Evolutionary conservation across 148 eudicot species (phyloP).

Genomic region (Limonium bicolor): DNA sequence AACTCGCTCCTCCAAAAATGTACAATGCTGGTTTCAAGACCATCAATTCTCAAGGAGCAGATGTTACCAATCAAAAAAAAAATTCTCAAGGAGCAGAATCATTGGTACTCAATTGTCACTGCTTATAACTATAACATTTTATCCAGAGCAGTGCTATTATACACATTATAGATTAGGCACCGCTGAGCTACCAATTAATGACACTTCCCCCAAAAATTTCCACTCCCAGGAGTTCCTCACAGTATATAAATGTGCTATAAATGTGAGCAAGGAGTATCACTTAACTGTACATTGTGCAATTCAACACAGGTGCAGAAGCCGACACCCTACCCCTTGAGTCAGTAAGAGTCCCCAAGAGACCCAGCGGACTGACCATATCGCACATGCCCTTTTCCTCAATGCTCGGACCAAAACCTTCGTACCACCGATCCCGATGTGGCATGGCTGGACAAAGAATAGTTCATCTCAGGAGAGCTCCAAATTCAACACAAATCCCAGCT

Average conservation of each 20-base stretch:
- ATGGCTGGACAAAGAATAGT: too few relatives aligned
- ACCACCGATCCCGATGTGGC: not conserved
- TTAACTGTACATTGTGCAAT: not conserved
- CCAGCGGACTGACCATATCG: not conserved
- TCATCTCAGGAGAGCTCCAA: not conserved
- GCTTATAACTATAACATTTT: too few relatives aligned
- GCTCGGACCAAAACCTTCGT: not conserved
- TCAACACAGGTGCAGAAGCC: not conserved
- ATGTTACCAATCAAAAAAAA: not conserved
- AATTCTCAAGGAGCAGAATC: too few relatives aligned
- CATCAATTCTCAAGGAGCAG: not conserved
- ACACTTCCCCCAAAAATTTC: too few relatives aligned
- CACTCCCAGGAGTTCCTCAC: too few relatives aligned
- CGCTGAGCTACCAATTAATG: too few relatives aligned
- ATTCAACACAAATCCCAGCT: slow-evolving; percentile 1
- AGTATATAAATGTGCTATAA: too few relatives aligned
- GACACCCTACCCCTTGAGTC: not conserved
- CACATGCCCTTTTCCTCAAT: not conserved
- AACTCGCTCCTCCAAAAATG: not conserved
- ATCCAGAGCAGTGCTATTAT: too few relatives aligned
- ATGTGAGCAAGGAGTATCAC: too few relatives aligned
- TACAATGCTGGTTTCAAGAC: not conserved
- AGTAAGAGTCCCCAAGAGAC: not conserved
- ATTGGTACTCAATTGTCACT: too few relatives aligned
- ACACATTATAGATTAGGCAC: too few relatives aligned